These are phyloP conservation scores for Macrophomina pseudophaseolina DNA, from an alignment of 2,329 filamentous ascomycete genomes.

Conservation along the genomic window DNA sequence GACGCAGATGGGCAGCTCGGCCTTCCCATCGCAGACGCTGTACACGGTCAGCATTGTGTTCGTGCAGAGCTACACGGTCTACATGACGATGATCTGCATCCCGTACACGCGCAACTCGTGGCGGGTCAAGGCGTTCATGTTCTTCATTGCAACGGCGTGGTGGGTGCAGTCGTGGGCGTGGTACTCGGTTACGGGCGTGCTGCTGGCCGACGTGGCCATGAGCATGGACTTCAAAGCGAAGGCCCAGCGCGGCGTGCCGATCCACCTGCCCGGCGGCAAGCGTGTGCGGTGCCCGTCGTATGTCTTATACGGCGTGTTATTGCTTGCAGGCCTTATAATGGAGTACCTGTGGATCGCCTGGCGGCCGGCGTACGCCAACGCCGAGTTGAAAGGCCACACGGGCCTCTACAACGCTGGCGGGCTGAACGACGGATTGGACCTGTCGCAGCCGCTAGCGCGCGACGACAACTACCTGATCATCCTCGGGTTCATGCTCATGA, in stretches of 20 bases:
- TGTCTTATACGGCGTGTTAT: constrained; percentile 39
- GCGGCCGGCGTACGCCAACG: constrained; percentile 41
- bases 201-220: constrained; percentile 55
- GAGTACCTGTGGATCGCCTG: constrained; percentile 53
- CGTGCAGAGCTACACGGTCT: constrained; percentile 54
- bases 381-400: constrained; percentile 49
- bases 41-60: constrained; percentile 54
- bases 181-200: constrained; percentile 51
- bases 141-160: constrained; percentile 52
- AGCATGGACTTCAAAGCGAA: constrained; percentile 47
- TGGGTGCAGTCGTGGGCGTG: constrained; percentile 56
- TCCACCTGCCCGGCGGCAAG: constrained; percentile 27
- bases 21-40: constrained; percentile 53
- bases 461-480: constrained; percentile 53
- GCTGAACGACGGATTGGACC: constrained; percentile 43
- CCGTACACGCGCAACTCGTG: constrained; percentile 50
- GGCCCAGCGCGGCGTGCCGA: constrained; percentile 26
- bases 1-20: constrained; percentile 47
- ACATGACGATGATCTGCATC: constrained; percentile 55
- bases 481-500: constrained; percentile 47
- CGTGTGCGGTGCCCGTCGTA: constrained; percentile 33
- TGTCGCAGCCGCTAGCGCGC: constrained; percentile 44
- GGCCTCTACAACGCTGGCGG: constrained; percentile 47
- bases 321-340: constrained; percentile 45
- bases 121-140: constrained; percentile 47